These are phyloP conservation scores for Talaromyces atroroseus DNA, from an alignment of 2,329 filamentous ascomycete genomes.

Conservation along the genomic window DNA sequence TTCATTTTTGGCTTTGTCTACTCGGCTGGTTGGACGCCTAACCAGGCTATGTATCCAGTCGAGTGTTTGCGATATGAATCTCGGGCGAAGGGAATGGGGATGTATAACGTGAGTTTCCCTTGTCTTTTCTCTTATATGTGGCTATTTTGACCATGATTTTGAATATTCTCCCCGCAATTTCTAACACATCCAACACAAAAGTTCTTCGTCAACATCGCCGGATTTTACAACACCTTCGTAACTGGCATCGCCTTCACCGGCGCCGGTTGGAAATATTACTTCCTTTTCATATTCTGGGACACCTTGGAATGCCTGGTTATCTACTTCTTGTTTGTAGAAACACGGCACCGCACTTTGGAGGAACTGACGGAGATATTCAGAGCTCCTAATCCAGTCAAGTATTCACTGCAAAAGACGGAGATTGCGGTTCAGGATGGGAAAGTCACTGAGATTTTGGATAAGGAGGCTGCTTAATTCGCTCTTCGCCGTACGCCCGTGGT, in stretches of 20 bases:
- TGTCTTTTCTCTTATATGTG: background rate
- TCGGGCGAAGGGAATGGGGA: constrained; percentile 54
- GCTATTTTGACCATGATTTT: background rate
- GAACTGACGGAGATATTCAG: constrained; percentile 49
- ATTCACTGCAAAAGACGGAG: constrained; percentile 32
- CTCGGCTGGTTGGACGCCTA: constrained; percentile 45
- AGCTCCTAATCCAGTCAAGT: constrained; percentile 31
- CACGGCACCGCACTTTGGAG: constrained; percentile 49
- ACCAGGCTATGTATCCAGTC: constrained; percentile 49
- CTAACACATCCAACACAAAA: background rate
- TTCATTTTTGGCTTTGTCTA: constrained; percentile 54
- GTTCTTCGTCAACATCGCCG: constrained; percentile 44
- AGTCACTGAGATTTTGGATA: constrained; percentile 9
- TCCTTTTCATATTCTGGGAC: constrained; percentile 42
- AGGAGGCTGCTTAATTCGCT: background rate
- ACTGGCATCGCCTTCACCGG: constrained; percentile 42
- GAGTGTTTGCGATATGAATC: constrained; percentile 53
- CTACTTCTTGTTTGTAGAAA: constrained; percentile 50
- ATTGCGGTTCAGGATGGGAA: constrained; percentile 15
- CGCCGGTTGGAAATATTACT: constrained; percentile 53
- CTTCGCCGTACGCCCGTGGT: background rate
- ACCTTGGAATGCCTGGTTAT: constrained; percentile 31
- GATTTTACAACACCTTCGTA: constrained; percentile 47
- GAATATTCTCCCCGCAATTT: background rate
- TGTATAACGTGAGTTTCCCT: constrained; percentile 32